phyloP scores from a whole-genome alignment of 768 basidiomycete species.

The Stropharia rugosoannulata region DNA sequence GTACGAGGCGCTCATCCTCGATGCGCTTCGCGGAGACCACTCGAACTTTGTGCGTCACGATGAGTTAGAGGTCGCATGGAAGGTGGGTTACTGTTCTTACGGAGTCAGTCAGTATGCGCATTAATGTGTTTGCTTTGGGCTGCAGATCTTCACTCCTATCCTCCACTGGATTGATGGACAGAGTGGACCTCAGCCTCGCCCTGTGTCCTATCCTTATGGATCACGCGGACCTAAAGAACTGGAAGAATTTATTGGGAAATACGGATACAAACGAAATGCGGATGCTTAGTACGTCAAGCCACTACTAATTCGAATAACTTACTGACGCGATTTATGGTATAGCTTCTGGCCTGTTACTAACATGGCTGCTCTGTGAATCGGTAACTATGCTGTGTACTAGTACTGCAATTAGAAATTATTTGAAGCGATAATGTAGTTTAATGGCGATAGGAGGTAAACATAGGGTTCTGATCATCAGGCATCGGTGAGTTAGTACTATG shows the following conservation, averaged over 20 bases:
- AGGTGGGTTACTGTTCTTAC: constrained; percentile 47
- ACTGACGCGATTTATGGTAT: constrained; percentile 11
- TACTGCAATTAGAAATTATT: constrained; percentile 7
- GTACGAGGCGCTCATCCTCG: constrained; percentile 93
- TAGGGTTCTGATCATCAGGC: not conserved
- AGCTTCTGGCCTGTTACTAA: constrained; percentile 79
- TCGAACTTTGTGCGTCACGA: constrained; percentile 99
- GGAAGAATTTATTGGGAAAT: constrained; percentile 69
- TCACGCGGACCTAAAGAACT: constrained; percentile 91
- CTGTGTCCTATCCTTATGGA: constrained; percentile 85
- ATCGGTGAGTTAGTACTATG: not conserved
- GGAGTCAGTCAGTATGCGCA: not conserved
- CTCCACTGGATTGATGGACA: constrained; percentile 94
- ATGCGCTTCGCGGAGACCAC: constrained; percentile 96
- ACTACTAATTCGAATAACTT: not conserved
- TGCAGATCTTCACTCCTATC: constrained; percentile 89
- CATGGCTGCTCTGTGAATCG: constrained; percentile 48
- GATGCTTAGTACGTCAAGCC: constrained; percentile 68
- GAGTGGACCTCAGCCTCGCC: constrained; percentile 64
- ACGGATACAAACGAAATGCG: constrained; percentile 71
- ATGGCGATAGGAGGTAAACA: not conserved
- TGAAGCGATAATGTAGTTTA: not conserved
- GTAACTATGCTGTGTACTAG: constrained; percentile 11
- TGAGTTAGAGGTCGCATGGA: constrained; percentile 97
- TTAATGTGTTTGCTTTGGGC: not conserved